Conservation (phyloP, 805 yeast species). For the Barnettozyma californica region DNA sequence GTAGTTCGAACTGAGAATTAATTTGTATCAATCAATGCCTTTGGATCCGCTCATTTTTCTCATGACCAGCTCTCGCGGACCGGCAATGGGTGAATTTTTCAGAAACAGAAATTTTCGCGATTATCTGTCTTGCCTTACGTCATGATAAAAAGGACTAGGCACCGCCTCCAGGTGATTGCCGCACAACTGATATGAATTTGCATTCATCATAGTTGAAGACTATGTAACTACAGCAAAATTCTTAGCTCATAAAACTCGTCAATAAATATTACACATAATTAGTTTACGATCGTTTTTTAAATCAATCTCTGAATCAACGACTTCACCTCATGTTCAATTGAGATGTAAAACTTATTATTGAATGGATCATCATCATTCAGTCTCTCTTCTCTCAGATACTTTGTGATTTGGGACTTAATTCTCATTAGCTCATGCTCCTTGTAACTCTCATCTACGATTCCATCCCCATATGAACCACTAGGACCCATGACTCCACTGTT, state of each 20-base stretch:
- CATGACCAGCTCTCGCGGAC: background rate
- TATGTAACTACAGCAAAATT: too few relatives aligned
- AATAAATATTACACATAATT: background rate
- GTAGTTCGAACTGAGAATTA: background rate
- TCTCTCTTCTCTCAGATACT: conserved; percentile 25
- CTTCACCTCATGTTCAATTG: conserved; percentile 25
- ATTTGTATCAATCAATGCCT: background rate
- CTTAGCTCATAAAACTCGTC: background rate
- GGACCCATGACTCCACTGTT: background rate
- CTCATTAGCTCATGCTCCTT: conserved; percentile 26
- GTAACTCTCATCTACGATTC: conserved; percentile 21
- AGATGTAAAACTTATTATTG: conserved; percentile 24
- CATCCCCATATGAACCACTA: conserved; percentile 5
- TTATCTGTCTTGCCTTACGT: background rate
- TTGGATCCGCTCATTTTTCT: background rate
- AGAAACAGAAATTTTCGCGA: background rate
- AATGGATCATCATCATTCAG: conserved; percentile 26
- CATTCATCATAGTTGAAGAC: too few relatives aligned
- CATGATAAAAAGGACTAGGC: background rate
- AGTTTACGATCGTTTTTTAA: background rate
- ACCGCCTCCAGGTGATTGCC: too few relatives aligned
- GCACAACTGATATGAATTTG: too few relatives aligned
- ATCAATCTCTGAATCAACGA: conserved; percentile 25
- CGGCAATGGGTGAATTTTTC: background rate
- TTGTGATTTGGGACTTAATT: conserved; percentile 25